Percentiles rank a stretch among this genome's conserved stretches.
These are phyloP conservation scores for Botrytis squamosa DNA, from an alignment of 2,329 filamentous ascomycete species.

Conservation along the genomic window DNA sequence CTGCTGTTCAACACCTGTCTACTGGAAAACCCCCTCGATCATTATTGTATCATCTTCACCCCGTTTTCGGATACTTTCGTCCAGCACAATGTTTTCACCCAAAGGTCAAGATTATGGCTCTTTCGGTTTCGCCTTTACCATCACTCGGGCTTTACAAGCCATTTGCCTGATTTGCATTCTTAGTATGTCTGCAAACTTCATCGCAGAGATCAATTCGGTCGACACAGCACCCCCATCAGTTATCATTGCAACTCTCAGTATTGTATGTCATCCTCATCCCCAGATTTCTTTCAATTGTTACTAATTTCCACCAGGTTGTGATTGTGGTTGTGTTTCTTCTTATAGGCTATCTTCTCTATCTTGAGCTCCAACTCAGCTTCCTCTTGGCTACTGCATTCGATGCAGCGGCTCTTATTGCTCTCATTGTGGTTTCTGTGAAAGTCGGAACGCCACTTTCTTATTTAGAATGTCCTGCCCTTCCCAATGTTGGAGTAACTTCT, in stretches of 20 bases:
- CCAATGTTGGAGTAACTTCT: conserved; percentile 44
- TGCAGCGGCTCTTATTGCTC: conserved; percentile 67
- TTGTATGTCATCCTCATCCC: conserved; percentile 57
- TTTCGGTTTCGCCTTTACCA: conserved; percentile 75
- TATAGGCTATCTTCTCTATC: conserved; percentile 79
- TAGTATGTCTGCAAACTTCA: conserved; percentile 79
- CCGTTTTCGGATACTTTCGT: neutral
- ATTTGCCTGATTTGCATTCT: conserved; percentile 73
- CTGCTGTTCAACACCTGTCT: neutral
- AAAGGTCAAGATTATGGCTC: conserved; percentile 51
- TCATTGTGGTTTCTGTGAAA: conserved; percentile 73
- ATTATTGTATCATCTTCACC: neutral
- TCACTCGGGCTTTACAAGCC: conserved; percentile 68
- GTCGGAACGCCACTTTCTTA: conserved; percentile 79
- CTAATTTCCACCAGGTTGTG: conserved; percentile 47
- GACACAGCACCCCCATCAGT: conserved; percentile 67
- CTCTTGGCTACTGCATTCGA: conserved; percentile 68
- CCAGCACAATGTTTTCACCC: conserved; percentile 21
- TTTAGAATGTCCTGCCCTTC: conserved; percentile 64
- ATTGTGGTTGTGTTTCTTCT: conserved; percentile 59
- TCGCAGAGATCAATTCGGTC: conserved; percentile 68
- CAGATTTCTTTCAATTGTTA: neutral
- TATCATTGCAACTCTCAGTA: conserved; percentile 73
- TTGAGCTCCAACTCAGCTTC: conserved; percentile 73
- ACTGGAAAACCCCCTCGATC: neutral